Evolutionary conservation across 2,329 filamentous ascomycete genomes (phyloP).

Genomic region (Juglanconis sp.): DNA sequence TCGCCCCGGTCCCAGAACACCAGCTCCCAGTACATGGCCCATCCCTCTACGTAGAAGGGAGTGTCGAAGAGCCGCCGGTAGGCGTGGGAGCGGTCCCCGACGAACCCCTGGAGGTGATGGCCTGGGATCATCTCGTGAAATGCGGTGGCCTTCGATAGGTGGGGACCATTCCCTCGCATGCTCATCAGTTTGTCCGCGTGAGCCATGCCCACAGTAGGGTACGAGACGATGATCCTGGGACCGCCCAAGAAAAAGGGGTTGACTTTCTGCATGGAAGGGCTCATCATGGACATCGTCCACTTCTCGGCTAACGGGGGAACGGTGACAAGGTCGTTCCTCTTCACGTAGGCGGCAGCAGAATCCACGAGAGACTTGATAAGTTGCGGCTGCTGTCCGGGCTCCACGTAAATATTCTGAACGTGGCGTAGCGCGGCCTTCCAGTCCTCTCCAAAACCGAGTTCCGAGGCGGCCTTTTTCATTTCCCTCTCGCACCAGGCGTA

Average conservation of each 20-base stretch:
- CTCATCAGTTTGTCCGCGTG: conserved; percentile 57
- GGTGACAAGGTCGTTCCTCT: conserved; percentile 51
- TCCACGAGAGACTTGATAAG: conserved; percentile 49
- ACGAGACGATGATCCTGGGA: conserved; percentile 50
- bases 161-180: conserved; percentile 56
- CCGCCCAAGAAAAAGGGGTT: conserved; percentile 61
- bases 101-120: conserved; percentile 52
- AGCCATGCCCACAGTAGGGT: conserved; percentile 50
- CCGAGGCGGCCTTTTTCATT: conserved; percentile 47
- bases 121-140: conserved; percentile 62
- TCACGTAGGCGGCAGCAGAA: conserved; percentile 52
- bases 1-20: conserved; percentile 52
- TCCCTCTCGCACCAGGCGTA: conserved; percentile 55
- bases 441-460: conserved; percentile 44
- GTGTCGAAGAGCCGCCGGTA: conserved; percentile 53
- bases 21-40: conserved; percentile 62
- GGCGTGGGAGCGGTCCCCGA: conserved; percentile 42
- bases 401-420: conserved; percentile 53
- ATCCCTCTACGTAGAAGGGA: conserved; percentile 59
- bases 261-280: conserved; percentile 47
- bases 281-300: conserved; percentile 57
- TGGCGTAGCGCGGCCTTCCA: conserved; percentile 54
- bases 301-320: conserved; percentile 51
- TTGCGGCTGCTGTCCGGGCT: conserved; percentile 49
- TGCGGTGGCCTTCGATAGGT: conserved; percentile 55